A percentile compares a stretch with the other conserved stretches of the same genome.
Evolutionary conservation across 1,284 basidiomycete species (phyloP).

Genomic region (Stygiomarasmius scandens): DNA sequence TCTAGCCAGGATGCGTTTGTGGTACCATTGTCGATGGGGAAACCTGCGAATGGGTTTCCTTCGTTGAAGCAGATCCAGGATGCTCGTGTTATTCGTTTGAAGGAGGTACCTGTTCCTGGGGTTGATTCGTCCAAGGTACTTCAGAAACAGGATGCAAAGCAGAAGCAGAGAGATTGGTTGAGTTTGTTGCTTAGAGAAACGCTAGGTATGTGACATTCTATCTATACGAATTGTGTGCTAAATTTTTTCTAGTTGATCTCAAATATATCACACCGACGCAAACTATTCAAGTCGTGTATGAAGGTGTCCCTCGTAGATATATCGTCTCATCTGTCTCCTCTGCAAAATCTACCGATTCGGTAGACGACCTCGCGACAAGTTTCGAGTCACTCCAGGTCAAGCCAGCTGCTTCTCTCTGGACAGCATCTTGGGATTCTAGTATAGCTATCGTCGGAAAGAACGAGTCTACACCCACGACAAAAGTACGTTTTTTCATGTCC

Average conservation of each 20-base stretch:
- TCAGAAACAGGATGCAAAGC: constrained; percentile 26
- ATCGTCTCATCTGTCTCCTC: constrained; percentile 49
- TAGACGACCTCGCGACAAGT: constrained; percentile 39
- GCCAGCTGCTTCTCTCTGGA: constrained; percentile 45
- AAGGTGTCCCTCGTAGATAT: constrained; percentile 60
- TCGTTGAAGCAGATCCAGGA: constrained; percentile 50
- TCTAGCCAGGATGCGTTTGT: constrained; percentile 50
- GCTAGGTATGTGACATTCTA: constrained; percentile 46
- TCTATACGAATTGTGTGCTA: constrained; percentile 16
- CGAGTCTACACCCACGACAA: constrained; percentile 17
- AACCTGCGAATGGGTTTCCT: constrained; percentile 46
- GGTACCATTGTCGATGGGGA: constrained; percentile 48
- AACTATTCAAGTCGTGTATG: constrained; percentile 64
- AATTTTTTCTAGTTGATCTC: constrained; percentile 59
- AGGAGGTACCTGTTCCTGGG: constrained; percentile 39
- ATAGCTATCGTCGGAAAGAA: constrained; percentile 47
- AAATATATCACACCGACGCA: constrained; percentile 71
- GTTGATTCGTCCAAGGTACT: constrained; percentile 13
- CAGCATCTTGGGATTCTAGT: constrained; percentile 62
- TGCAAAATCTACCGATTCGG: constrained; percentile 22
- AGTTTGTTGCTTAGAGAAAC: constrained; percentile 61
- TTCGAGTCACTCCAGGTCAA: constrained; percentile 48
- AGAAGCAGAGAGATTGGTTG: constrained; percentile 66
- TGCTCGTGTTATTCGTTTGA: constrained; percentile 53
- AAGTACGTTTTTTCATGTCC: background rate